Conservation (phyloP, 306 rosid genomes). For the Betula pendula region DNA sequence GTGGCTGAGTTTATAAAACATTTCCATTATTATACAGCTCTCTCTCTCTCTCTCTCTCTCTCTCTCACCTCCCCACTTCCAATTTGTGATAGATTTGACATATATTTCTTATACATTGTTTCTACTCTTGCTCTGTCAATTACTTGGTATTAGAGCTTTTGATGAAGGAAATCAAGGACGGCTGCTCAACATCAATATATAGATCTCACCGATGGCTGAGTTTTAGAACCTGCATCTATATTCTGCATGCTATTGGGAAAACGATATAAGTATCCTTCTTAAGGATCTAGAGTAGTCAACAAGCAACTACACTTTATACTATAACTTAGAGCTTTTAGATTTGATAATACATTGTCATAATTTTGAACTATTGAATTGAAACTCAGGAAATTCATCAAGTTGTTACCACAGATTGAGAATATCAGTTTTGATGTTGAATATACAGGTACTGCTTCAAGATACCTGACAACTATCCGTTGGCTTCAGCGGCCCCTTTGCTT, state of each 20-base stretch:
- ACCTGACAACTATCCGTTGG: constrained; percentile 72
- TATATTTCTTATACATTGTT: not conserved
- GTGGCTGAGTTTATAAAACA: too few species aligned
- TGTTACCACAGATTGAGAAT: constrained; percentile 5
- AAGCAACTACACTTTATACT: not conserved
- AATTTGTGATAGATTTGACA: not conserved
- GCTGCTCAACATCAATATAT: not conserved
- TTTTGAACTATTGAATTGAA: not conserved
- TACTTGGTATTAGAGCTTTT: not conserved
- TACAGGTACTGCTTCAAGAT: constrained; percentile 76
- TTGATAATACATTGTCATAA: not conserved
- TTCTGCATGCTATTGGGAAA: not conserved
- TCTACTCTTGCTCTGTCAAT: not conserved
- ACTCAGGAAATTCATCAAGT: not conserved
- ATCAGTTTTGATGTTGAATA: constrained; percentile 28
- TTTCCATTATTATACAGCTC: too few species aligned
- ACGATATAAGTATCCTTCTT: not conserved
- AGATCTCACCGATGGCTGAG: not conserved
- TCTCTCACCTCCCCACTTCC: too few species aligned
- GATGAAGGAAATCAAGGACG: not conserved
- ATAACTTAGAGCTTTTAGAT: not conserved
- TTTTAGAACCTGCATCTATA: not conserved
- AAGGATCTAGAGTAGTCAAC: not conserved
- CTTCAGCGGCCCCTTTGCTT: constrained; percentile 91
- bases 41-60: too few species aligned